These are phyloP conservation scores for Pseudogymnoascus sp. DNA, from an alignment of 2,329 filamentous ascomycete species.

Conservation along the genomic window DNA sequence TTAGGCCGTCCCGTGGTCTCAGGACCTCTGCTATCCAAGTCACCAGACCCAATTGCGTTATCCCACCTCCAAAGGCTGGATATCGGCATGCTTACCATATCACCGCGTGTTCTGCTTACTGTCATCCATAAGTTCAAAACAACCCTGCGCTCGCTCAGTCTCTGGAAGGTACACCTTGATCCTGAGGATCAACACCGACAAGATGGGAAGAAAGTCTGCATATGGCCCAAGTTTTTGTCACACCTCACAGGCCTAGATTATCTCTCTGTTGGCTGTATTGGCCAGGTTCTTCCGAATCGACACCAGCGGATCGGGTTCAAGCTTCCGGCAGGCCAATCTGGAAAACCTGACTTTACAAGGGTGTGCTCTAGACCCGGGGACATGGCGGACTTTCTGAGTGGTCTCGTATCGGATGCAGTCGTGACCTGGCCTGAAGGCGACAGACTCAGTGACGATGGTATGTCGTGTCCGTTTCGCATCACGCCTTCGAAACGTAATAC, in stretches of 20 bases:
- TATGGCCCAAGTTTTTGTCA: conserved; percentile 35
- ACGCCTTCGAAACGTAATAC: neutral
- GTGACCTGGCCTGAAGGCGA: neutral
- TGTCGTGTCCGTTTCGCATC: neutral
- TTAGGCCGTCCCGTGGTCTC: too few relatives aligned
- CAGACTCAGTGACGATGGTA: neutral
- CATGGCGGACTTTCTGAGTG: neutral
- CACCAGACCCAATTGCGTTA: conserved; percentile 25
- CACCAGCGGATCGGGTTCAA: neutral
- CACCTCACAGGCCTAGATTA: conserved; percentile 23
- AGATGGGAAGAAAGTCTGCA: conserved; percentile 20
- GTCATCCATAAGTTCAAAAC: conserved; percentile 35
- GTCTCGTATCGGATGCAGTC: neutral
- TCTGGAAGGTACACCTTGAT: conserved; percentile 36
- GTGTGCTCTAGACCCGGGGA: neutral
- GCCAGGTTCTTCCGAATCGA: neutral
- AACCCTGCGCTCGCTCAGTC: conserved; percentile 35
- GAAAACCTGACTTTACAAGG: neutral
- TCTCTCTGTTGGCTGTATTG: neutral
- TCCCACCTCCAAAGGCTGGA: conserved; percentile 34
- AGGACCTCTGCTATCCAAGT: conserved; percentile 8
- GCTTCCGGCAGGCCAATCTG: neutral
- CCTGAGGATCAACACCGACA: neutral
- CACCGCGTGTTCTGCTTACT: conserved; percentile 25
- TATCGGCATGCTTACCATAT: conserved; percentile 32